Conservation (phyloP, 2,329 filamentous ascomycete genomes). For the Xylaria sp. region DNA sequence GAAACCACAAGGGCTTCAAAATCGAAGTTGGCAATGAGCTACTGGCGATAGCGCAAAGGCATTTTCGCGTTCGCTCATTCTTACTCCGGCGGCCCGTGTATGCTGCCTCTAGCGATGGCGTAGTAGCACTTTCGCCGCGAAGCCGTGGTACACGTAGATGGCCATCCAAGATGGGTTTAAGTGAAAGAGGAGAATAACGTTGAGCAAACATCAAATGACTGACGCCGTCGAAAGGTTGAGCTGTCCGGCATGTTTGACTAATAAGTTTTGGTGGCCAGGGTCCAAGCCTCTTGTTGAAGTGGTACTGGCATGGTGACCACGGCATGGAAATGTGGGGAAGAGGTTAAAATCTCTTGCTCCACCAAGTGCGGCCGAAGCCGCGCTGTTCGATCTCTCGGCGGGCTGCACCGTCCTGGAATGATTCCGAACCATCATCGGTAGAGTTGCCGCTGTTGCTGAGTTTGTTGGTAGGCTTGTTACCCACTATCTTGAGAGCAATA, state of each 20-base stretch:
- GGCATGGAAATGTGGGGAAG: conserved; percentile 27
- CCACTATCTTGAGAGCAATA: conserved; percentile 68
- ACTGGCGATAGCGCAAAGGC: conserved; percentile 55
- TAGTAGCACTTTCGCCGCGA: conserved; percentile 53
- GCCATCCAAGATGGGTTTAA: conserved; percentile 40
- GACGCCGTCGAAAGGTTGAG: conserved; percentile 53
- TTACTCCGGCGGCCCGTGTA: conserved; percentile 41
- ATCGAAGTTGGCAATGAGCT: conserved; percentile 41
- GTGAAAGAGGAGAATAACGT: conserved; percentile 38
- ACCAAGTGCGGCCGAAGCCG: conserved; percentile 62
- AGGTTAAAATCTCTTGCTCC: conserved; percentile 49
- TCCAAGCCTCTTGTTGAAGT: conserved; percentile 41
- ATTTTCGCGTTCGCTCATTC: conserved; percentile 50
- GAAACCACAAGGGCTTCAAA: conserved; percentile 32
- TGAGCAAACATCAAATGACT: conserved; percentile 30
- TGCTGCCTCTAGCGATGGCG: conserved; percentile 53
- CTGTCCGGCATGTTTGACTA: conserved; percentile 43
- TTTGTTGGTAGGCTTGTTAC: conserved; percentile 63
- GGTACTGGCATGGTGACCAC: conserved; percentile 23
- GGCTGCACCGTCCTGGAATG: conserved; percentile 70
- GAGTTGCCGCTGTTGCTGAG: conserved; percentile 52
- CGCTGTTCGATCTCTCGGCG: conserved; percentile 67
- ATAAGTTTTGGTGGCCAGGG: conserved; percentile 14
- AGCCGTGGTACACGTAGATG: conserved; percentile 48
- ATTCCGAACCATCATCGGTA: conserved; percentile 54